These are phyloP conservation scores for Beauveria sp. DNA, from an alignment of 2,329 filamentous ascomycete species.

Conservation along the genomic window DNA sequence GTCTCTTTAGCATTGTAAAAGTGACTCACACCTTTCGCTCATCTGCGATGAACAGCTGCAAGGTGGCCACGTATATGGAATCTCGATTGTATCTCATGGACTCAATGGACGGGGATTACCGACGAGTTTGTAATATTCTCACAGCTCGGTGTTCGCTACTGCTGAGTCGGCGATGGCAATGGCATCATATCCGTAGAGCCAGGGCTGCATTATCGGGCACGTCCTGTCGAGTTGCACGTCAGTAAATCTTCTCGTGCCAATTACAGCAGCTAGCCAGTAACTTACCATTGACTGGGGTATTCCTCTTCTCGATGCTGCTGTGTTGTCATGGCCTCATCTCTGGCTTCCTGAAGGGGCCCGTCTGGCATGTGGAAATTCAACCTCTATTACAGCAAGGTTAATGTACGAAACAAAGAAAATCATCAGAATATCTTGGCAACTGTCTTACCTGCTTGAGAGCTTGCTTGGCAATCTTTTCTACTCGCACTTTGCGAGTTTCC, in stretches of 20 bases:
- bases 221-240: constrained; percentile 38
- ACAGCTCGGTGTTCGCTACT: not conserved
- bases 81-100: not conserved
- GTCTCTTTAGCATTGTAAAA: too few species aligned
- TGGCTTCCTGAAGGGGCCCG: not conserved
- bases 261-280: not conserved
- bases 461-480: constrained; percentile 50
- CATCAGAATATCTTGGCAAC: not conserved
- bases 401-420: not conserved
- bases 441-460: constrained; percentile 41
- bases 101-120: not conserved
- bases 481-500: constrained; percentile 37
- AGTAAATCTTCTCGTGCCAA: not conserved
- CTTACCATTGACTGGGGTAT: not conserved
- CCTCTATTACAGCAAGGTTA: not conserved
- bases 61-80: too few species aligned
- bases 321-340: not conserved
- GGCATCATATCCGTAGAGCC: constrained; percentile 59
- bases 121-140: not conserved
- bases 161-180: not conserved
- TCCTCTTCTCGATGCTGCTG: not conserved
- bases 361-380: not conserved
- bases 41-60: too few species aligned
- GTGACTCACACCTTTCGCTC: too few species aligned
- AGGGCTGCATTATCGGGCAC: constrained; percentile 54